Conservation (phyloP, 2,329 filamentous ascomycete genomes). For the Diaporthe vaccinii region DNA sequence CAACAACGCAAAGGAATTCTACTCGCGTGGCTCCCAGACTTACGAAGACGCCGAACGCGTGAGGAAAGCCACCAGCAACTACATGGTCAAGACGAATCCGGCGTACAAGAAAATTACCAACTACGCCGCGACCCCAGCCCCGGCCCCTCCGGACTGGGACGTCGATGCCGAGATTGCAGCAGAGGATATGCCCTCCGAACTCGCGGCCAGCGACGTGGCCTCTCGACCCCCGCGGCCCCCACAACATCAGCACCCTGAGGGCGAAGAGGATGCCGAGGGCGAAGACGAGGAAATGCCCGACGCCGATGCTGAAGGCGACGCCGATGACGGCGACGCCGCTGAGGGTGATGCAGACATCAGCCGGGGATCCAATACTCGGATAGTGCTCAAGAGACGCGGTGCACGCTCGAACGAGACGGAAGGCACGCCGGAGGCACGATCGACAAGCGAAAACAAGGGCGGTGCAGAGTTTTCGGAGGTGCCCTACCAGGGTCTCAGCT, state of each 20-base stretch:
- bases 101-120: conserved; percentile 76
- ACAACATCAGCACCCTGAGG: conserved; percentile 27
- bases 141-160: conserved; percentile 71
- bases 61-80: conserved; percentile 87
- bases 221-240: conserved; percentile 27
- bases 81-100: conserved; percentile 89
- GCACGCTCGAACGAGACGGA: conserved; percentile 48
- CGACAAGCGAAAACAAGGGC: conserved; percentile 53
- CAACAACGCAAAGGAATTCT: conserved; percentile 87
- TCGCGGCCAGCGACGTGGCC: conserved; percentile 26
- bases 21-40: conserved; percentile 77
- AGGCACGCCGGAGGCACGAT: conserved; percentile 45
- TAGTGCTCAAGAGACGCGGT: conserved; percentile 42
- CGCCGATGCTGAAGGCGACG: conserved; percentile 49
- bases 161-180: conserved; percentile 34
- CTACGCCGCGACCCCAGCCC: conserved; percentile 81
- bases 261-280: conserved; percentile 44
- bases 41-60: conserved; percentile 90
- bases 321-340: conserved; percentile 46
- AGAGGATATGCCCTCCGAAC: conserved; percentile 36
- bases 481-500: conserved; percentile 78
- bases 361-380: conserved; percentile 39
- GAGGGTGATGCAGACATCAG: conserved; percentile 48
- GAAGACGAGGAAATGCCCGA: conserved; percentile 47
- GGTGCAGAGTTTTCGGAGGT: conserved; percentile 68